Evolutionary conservation across 768 basidiomycete genomes (phyloP), one percentile per base, ranked within the genome.

Genomic region (Porphyrellus cyaneotinctus): DNA sequence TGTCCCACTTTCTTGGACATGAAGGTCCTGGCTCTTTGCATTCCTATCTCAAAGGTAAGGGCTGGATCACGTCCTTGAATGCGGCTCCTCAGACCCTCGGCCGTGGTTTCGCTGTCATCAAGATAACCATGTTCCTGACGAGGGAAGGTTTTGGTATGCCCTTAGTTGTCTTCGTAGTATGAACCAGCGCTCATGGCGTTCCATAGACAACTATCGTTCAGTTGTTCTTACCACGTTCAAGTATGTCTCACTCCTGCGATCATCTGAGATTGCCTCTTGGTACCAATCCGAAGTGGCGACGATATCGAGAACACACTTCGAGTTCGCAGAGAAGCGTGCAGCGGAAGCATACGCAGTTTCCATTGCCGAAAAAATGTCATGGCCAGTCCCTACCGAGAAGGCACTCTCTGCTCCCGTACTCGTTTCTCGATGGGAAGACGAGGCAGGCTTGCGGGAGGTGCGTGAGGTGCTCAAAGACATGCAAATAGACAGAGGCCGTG

Each of bases 11-110:
- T 63, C 70, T 93, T 30, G 94, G 94, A 0, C 92, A 97, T 64
- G 94, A 97, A 71, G 94, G 94, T 2, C 84, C 87, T 32, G 95
- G 95, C 2, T 97, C 95, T 1, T 72, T 98, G 28, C 79, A 90
- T 61, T 91, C 93, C 1, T 92, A 93, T 66, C 77, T 99, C 51
- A 98, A 95, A 73, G 76, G 78, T 56, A 88, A 87, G 63, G 90
- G 91, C 3, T 95, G 93, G 92, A 78, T 88, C 33, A 91, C 85
- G 26, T 75, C 76, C 13, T 73, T 98, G 45, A 82, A 78, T 49
- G 77, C 84, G 39, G 91, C 88, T 1, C 76, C 81, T 3, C 86
- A 88, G 59, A 72, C 76, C 31, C 78, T 91, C 7, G 90, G 80
- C 18, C 80, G 90, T 56, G 91, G 93, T 1, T 92, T 97, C 65